Conservation (phyloP, 345 rosid genomes). For the Raphanus sativus region DNA sequence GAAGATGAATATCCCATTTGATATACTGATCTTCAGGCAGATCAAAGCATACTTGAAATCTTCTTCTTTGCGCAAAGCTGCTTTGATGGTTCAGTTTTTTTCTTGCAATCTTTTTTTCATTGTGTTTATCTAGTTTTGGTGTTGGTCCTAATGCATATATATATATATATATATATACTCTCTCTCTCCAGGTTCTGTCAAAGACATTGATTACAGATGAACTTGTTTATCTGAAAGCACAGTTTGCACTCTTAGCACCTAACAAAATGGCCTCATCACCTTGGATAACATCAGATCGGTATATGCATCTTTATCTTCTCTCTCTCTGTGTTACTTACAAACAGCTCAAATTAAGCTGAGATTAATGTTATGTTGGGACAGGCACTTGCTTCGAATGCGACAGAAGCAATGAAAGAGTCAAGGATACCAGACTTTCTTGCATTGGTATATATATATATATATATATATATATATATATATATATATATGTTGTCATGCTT, state of each 20-base stretch:
- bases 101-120: neutral
- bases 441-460: slow-evolving; percentile 7
- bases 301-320: slow-evolving; percentile 22
- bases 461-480: too few relatives aligned
- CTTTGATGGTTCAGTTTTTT: slow-evolving; percentile 63
- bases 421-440: slow-evolving; percentile 69
- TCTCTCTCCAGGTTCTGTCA: slow-evolving; percentile 68
- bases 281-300: slow-evolving; percentile 77
- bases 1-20: slow-evolving; percentile 66
- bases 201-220: slow-evolving; percentile 74
- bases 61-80: slow-evolving; percentile 86
- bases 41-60: slow-evolving; percentile 80
- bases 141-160: slow-evolving; percentile 5
- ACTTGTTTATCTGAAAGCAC: slow-evolving; percentile 62
- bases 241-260: slow-evolving; percentile 76
- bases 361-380: slow-evolving; percentile 36
- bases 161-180: too few relatives aligned
- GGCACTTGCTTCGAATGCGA: slow-evolving; percentile 78
- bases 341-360: slow-evolving; percentile 17
- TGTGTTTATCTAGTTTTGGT: neutral
- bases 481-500: neutral
- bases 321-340: neutral
- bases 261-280: slow-evolving; percentile 59
- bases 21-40: slow-evolving; percentile 66
- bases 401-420: slow-evolving; percentile 92